A percentile compares a stretch with the other conserved stretches of the same genome.
These are phyloP conservation scores for Diospyros kaki DNA, from an alignment of 148 eudicot genomes.

Conservation along the genomic window DNA sequence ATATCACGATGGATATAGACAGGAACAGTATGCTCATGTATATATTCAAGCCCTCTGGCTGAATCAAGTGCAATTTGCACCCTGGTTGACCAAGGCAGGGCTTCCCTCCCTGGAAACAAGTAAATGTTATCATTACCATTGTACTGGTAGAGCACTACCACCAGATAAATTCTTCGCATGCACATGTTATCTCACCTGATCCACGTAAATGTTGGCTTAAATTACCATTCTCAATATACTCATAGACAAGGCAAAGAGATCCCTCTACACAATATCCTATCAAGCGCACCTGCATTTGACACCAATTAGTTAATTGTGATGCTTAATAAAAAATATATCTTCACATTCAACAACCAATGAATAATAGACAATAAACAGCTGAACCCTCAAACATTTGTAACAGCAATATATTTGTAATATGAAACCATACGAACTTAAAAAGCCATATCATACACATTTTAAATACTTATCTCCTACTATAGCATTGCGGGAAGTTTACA, in stretches of 20 bases:
- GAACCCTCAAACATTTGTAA: too few relatives aligned
- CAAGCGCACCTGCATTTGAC: conserved; percentile 63
- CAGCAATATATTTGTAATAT: too few relatives aligned
- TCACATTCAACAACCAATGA: too few relatives aligned
- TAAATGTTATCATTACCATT: neutral
- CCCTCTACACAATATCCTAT: conserved; percentile 82
- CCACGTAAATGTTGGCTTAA: conserved; percentile 74
- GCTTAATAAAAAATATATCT: conserved; percentile 1
- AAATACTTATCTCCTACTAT: too few relatives aligned
- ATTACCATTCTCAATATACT: conserved; percentile 77
- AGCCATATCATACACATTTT: too few relatives aligned
- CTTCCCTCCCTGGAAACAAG: conserved; percentile 40
- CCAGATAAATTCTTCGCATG: neutral
- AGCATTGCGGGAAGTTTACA: too few relatives aligned
- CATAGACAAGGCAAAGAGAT: conserved; percentile 82
- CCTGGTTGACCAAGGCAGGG: conserved; percentile 73
- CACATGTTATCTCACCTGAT: conserved; percentile 41
- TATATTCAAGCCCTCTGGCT: conserved; percentile 90
- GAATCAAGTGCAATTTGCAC: conserved; percentile 91
- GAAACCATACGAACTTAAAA: too few relatives aligned
- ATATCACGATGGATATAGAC: conserved; percentile 89
- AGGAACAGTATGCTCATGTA: conserved; percentile 90
- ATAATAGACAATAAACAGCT: too few relatives aligned
- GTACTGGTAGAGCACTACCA: neutral
- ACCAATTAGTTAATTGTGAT: neutral